These are phyloP conservation scores for Carex pumila DNA, from an alignment of 176 grass and related monocot species.

Conservation along the genomic window DNA sequence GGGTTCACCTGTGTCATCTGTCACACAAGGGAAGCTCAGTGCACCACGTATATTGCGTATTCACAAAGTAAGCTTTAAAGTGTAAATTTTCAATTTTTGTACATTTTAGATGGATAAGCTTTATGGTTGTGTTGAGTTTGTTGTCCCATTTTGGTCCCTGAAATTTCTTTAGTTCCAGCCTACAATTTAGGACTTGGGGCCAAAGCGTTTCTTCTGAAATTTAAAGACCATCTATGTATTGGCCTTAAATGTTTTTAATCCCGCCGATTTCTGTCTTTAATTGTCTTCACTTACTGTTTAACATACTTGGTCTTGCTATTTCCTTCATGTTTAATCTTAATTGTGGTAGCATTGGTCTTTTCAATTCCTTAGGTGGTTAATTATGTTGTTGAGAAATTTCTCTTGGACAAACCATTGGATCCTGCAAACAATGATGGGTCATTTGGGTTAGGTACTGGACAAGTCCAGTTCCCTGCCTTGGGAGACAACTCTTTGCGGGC, in stretches of 20 bases:
- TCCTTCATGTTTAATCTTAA: neutral
- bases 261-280: no score
- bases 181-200: neutral
- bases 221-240: neutral
- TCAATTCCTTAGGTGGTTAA: constrained; percentile 60
- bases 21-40: constrained; percentile 89
- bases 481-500: constrained; percentile 57
- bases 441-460: constrained; percentile 52
- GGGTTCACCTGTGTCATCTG: constrained; percentile 64
- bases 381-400: constrained; percentile 86
- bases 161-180: neutral
- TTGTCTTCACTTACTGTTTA: neutral
- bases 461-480: constrained; percentile 35
- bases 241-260: no score
- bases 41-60: constrained; percentile 89
- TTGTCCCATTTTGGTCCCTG: neutral
- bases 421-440: constrained; percentile 47
- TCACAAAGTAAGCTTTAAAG: constrained; percentile 69
- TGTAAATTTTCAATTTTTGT: neutral
- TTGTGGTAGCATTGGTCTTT: neutral
- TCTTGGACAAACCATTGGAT: constrained; percentile 73
- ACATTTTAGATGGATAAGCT: neutral
- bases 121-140: neutral
- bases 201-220: neutral
- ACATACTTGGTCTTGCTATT: neutral